Evolutionary conservation across 139 green algal genomes (phyloP), one percentile per base, ranked within the genome.

Genomic region (Chlamydomonas asymmetrica): DNA sequence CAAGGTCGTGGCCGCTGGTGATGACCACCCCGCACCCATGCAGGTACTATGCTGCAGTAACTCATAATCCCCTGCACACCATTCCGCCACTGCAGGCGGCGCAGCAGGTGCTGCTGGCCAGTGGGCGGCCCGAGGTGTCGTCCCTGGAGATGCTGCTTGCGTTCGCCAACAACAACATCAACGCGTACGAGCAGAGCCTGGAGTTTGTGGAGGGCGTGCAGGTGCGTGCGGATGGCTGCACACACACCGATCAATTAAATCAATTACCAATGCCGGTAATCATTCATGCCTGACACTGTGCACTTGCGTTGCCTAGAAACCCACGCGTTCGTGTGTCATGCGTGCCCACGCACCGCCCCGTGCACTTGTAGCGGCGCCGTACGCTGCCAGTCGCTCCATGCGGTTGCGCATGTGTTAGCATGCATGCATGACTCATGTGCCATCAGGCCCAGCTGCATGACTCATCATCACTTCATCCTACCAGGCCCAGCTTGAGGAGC

Each of bases 91-190:
- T 76, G 59, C 84, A 91, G 80, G 75, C 73, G 49, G 72, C 74
- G 6, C 82, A 82, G 75, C 57, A 62, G 41, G 62, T 82, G 39
- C 52, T 80, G 60, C 40, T 59, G 23, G 67, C 32, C 43, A 39
- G 25, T 66, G 66, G 56, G 40, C 37, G 22, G 23, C 40, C 2
- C 43, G 31, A 50, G 63, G 72, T 52, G 6, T 67, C 25, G 7
- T 50, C 27, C 10, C 69, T 95, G 59, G 85, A 91, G 64, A 84
- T 92, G 81, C 76, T 92, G 63, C 90, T 84, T 63, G 91, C 92
- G 6, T 81, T 94, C 31, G 50, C 91, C 3, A 97, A 97, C 80
- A 97, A 95, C 85, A 92, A 90, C 78, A 60, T 91, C 20, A 81
- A 88, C n/a, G 97, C 89, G 80, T 87, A 95, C 73, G 86, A 94